Conservation (phyloP, 2,329 filamentous ascomycete species). For the Colletotrichum sansevieriae region DNA sequence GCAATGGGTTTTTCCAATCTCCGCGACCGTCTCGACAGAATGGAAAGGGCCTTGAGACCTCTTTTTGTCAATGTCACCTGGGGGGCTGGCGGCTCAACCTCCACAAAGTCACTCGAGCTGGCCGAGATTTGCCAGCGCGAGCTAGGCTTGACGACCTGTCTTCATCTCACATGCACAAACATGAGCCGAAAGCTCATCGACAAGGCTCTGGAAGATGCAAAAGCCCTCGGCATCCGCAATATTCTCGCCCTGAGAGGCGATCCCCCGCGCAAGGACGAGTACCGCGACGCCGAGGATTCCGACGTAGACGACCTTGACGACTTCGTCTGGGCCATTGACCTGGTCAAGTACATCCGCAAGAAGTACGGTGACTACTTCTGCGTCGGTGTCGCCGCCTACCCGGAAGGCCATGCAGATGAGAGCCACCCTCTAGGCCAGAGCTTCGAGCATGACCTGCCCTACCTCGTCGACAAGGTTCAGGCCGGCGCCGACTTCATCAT, state of each 20-base stretch:
- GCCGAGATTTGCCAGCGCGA: constrained; percentile 96
- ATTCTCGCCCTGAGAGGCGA: constrained; percentile 94
- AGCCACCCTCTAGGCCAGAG: constrained; percentile 80
- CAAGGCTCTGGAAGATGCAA: constrained; percentile 89
- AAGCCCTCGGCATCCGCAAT: constrained; percentile 90
- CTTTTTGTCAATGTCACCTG: constrained; percentile 98
- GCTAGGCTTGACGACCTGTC: constrained; percentile 90
- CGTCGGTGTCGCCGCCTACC: constrained; percentile 93
- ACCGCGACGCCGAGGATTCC: constrained; percentile 73
- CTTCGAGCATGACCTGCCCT: constrained; percentile 85
- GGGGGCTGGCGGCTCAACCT: constrained; percentile 95
- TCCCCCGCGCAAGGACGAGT: constrained; percentile 90
- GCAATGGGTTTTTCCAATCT: constrained; percentile 95
- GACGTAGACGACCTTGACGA: constrained; percentile 77
- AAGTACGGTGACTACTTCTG: constrained; percentile 96
- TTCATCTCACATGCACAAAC: constrained; percentile 98
- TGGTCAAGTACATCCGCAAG: constrained; percentile 89
- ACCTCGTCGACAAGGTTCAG: constrained; percentile 88
- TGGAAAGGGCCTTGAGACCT: constrained; percentile 90
- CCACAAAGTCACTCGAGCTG: constrained; percentile 90
- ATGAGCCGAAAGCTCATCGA: constrained; percentile 92
- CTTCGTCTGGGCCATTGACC: constrained; percentile 89
- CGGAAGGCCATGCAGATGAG: constrained; percentile 94
- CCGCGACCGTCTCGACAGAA: constrained; percentile 91
- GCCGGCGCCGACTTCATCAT: constrained; percentile 98